Base-by-base conservation (phyloP, 805 yeast species). In the Metschnikowia vanudenii region DNA sequence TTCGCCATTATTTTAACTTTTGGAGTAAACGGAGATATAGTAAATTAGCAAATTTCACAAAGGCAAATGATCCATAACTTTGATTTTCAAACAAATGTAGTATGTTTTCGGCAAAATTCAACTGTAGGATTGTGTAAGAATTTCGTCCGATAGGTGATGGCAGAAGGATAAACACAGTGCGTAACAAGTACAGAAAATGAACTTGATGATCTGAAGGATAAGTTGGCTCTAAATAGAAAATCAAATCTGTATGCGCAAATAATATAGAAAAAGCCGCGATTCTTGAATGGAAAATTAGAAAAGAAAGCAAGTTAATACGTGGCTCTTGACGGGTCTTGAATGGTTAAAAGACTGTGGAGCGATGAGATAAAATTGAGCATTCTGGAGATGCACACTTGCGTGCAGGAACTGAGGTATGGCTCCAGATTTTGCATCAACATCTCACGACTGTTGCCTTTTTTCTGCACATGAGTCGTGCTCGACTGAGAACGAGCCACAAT, bases 1-100 rank as follows among this genome's bases (percentile, higher is more conserved):
- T 65, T 66, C 30, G 68, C 68, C 71, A 66, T 65, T 28, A 14
- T 29, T 28, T 14, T 37, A 11, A 11, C 14, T 19, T 14, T 19
- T 5, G 28, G 22, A 8, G n/a, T 4, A n/a, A 19, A 19, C 11
- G 11, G 40, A 11, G 22, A 26, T 16, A 22, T 7, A 26, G 17
- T 13, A 26, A 26, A 12, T 24, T 37, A 17, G 32, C 31, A 26
- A 17, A 14, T 14, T 37, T 37, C 26, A 26, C 13, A 16, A 37
- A 14, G 26, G 24, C 30, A 34, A 35, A 9, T 18, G 24, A 14
- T 14, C 44, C 44, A 41, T 41, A 41, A 16, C 28, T 24, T 33
- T 39, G 41, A 18, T 16, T 16, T n/a, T 18, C 16, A 26, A n/a
- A 12, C 17, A 13, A 39, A 19, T 9, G 12, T 18, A 4, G 18